Percentiles rank a stretch among this genome's conserved stretches.
phyloP scores from a whole-genome alignment of 345 rosid species.

The Xanthoceras sorbifolium region DNA sequence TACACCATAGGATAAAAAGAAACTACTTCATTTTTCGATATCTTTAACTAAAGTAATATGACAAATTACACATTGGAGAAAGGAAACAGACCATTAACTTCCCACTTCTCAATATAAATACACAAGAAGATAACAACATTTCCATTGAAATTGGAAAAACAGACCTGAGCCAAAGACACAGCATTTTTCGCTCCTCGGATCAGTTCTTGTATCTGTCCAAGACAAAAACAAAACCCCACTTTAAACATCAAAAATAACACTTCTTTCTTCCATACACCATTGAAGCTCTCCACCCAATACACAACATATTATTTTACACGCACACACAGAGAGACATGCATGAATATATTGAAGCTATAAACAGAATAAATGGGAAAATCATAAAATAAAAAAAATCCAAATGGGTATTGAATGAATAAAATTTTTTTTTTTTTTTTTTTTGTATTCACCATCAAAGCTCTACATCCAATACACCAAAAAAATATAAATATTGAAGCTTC shows the following conservation, averaged over 20 bases:
- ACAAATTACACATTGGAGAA: conserved; percentile 21
- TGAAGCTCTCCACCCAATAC: conserved; percentile 15
- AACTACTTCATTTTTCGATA: conserved; percentile 25
- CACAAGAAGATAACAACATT: conserved; percentile 12
- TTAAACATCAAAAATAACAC: conserved; percentile 18
- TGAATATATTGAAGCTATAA: background rate
- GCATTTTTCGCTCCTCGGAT: conserved; percentile 62
- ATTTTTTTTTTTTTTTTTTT: background rate
- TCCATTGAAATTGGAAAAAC: conserved; percentile 20
- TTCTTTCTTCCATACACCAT: conserved; percentile 5
- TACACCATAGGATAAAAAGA: background rate
- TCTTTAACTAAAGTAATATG: background rate
- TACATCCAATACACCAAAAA: background rate
- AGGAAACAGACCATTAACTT: conserved; percentile 16
- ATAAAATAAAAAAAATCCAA: background rate
- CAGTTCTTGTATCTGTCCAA: conserved; percentile 76
- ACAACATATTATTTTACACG: background rate
- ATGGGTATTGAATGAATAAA: conserved; percentile 8
- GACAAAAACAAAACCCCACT: conserved; percentile 28
- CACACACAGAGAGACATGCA: background rate
- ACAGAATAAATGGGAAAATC: background rate
- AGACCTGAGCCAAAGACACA: conserved; percentile 93
- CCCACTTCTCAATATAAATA: conserved; percentile 14
- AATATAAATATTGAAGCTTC: background rate
- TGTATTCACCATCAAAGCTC: conserved; percentile 7